Base-by-base conservation (phyloP, 2,329 filamentous ascomycete species). In the Cladosporium sp. region DNA sequence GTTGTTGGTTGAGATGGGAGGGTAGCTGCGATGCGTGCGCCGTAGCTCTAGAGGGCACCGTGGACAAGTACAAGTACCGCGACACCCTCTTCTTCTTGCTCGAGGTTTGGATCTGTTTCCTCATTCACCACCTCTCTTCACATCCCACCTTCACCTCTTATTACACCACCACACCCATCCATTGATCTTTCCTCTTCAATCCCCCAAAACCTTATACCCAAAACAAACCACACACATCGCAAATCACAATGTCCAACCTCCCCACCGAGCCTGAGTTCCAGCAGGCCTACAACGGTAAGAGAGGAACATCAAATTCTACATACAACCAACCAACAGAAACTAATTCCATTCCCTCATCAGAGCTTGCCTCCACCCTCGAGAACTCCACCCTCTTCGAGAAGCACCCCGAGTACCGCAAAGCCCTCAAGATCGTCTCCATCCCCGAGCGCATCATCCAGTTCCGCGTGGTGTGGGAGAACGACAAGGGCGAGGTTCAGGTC, bases 371-470 rank as follows among this genome's bases (percentile, higher is more conserved):
- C 68, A 96, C 91, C 56, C 89, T 99, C 68, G 90, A 97, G 77
- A 84, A 91, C 80, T 93, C 87, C 73, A 84, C 85, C 57, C 86
- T 99, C 60, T 97, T 97, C 80, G 70, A 91, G 72, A 86, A 95
- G 78, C 84, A 95, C 77, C 93, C 92, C 62, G 90, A 96, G 74
- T 96, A 93, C 84, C 85, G 84, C 73, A 95, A 84, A 64, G 93
- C 92, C 53, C 86, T 97, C 62, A 79, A 87, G 68, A 84, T 99
- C 63, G 85, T 85, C 69, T 84, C 92, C 61, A 84, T 97, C 67
- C 93, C 93, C 51, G 93, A 99, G 82, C 90, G 93, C 60, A 74
- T 96, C 68, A 88, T 97, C 70, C 91, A 97, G 76, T 99, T 99
- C 85, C 86, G 93, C 62, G 90, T 99, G 52, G 84, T 88, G 68